phyloP scores from a whole-genome alignment of 1,284 basidiomycete species.

The Neonothopanus nambi region DNA sequence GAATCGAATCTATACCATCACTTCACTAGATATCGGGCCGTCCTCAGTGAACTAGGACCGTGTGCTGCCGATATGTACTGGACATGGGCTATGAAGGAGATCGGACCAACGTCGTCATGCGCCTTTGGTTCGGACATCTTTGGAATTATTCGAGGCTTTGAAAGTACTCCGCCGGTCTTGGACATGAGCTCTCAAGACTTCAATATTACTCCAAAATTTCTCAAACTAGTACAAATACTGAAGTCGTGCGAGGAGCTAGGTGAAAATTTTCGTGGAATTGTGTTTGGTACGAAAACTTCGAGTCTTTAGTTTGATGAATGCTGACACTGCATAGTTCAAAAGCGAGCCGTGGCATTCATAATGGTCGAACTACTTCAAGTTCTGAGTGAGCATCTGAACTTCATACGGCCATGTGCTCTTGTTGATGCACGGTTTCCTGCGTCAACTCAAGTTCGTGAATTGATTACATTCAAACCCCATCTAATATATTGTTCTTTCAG shows the following conservation, averaged over 20 bases:
- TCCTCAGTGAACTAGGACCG: slow-evolving; percentile 53
- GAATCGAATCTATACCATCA: slow-evolving; percentile 34
- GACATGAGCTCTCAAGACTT: slow-evolving; percentile 52
- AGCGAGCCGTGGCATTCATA: slow-evolving; percentile 41
- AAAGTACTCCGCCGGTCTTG: slow-evolving; percentile 52
- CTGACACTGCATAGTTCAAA: slow-evolving; percentile 38
- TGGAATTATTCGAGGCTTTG: slow-evolving; percentile 32
- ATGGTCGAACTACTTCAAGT: slow-evolving; percentile 48
- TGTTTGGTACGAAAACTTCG: slow-evolving; percentile 52
- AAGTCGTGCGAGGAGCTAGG: slow-evolving; percentile 51
- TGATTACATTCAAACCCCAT: slow-evolving; percentile 5
- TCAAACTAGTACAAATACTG: slow-evolving; percentile 56
- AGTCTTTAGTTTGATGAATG: not conserved
- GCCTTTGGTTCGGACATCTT: slow-evolving; percentile 34
- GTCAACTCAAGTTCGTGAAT: slow-evolving; percentile 7
- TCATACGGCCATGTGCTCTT: slow-evolving; percentile 41
- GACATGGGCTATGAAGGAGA: slow-evolving; percentile 49
- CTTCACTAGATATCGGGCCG: slow-evolving; percentile 43
- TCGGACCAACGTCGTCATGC: slow-evolving; percentile 27
- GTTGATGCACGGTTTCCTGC: slow-evolving; percentile 24
- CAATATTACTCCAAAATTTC: slow-evolving; percentile 67
- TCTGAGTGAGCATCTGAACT: slow-evolving; percentile 41
- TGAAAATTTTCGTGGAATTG: slow-evolving; percentile 58
- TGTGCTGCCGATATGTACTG: slow-evolving; percentile 68
- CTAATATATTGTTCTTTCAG: slow-evolving; percentile 23